Base-by-base conservation (phyloP, 2,329 filamentous ascomycete species). In the Sporothrix phasma region DNA sequence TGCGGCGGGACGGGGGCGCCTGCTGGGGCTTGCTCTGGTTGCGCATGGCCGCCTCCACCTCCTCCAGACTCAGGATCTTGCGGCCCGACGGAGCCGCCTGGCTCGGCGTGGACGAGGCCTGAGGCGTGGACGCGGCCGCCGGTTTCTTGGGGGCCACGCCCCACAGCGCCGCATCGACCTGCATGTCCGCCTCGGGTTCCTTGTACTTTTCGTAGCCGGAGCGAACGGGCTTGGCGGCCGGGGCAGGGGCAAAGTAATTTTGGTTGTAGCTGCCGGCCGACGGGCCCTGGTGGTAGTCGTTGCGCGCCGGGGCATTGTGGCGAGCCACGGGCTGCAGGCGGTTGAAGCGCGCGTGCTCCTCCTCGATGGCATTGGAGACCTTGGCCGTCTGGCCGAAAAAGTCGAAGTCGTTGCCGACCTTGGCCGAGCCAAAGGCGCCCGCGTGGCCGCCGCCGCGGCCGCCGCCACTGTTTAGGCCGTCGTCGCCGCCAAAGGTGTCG, bases 121-220 rank as follows among this genome's bases (percentile, higher is more conserved):
- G 61, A 4, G 65, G 26, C 13, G 62, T 41, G 2, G 62, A 49
- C 24, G 76, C 72, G 3, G 70, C 67, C 1, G 70, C 58, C 5
- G 72, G 72, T 75, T 84, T 79, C 80, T 85, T 86, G 41, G 87
- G 84, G 17, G 85, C 84, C 65, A 89, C 85, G 3, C 91, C 91
- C 94, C 94, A 99, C 64, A 97, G 88, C 64, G 89, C 92, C 49
- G 92, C 90, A 76, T 97, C 93, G 62, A 95, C 92, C 74, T 96
- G 88, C 64, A 99, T 84, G 69, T 96, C 92, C 11, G 92, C 90
- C 65, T 96, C 88, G 65, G 90, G 92, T 67, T 93, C 88, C 71
- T 87, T 85, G 75, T 97, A 97, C 74, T 90, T 92, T 74, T 97
- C 93, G 72, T 97, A 97, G 47, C 93, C 93, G 49, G 88, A 90